Conservation (phyloP, 441 rosid genomes). For the Populus trichocarpa region DNA sequence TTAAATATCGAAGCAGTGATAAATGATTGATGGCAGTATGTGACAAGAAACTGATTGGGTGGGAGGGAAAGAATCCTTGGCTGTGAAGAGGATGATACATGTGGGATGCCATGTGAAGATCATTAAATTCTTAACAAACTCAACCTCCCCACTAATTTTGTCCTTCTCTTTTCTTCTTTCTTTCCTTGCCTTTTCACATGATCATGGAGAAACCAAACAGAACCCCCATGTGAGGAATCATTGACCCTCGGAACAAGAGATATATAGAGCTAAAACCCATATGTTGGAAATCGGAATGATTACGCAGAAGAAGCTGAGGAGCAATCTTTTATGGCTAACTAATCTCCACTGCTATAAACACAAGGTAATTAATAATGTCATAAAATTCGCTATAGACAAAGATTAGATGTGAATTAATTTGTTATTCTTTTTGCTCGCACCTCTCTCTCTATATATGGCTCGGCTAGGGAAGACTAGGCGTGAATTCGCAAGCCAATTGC, state of each 20-base stretch:
- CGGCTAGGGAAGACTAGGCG: not conserved
- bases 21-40: conserved; percentile 21
- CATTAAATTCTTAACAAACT: conserved; percentile 33
- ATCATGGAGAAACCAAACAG: conserved; percentile 28
- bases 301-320: conserved; percentile 11
- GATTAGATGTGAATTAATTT: conserved; percentile 1
- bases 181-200: not conserved
- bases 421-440: conserved; percentile 1
- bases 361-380: not conserved
- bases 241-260: conserved; percentile 24
- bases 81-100: conserved; percentile 27
- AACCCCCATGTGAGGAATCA: conserved; percentile 49
- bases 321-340: not conserved
- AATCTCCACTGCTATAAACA: not conserved
- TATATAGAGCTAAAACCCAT: conserved; percentile 28
- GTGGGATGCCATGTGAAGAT: conserved; percentile 55
- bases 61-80: conserved; percentile 2
- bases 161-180: not conserved
- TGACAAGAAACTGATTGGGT: conserved; percentile 10
- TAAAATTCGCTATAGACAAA: conserved; percentile 14
- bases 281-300: conserved; percentile 7
- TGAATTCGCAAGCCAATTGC: conserved; percentile 2
- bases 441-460: not conserved
- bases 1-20: not conserved
- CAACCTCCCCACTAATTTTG: conserved; percentile 25